A percentile compares a stretch with the other conserved stretches of the same genome.
phyloP scores from a whole-genome alignment of 2,329 filamentous ascomycete genomes.

The Fusarium aywerte region DNA sequence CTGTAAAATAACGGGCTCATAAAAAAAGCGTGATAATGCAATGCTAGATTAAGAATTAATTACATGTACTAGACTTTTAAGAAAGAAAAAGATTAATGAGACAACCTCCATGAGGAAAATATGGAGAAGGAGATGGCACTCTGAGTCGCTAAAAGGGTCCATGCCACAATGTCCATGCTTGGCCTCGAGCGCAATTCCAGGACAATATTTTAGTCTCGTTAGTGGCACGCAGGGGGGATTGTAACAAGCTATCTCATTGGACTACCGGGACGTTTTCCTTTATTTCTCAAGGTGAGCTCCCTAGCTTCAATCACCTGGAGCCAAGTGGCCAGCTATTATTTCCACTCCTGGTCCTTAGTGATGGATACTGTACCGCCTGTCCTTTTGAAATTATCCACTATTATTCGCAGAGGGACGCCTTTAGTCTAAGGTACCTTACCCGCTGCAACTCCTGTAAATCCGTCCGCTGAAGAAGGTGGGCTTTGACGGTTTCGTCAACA shows the following conservation, averaged over 20 bases:
- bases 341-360: constrained; percentile 9
- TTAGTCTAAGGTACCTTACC: constrained; percentile 5
- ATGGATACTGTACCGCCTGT: constrained; percentile 13
- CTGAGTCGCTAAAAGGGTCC: constrained; percentile 30
- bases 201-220: constrained; percentile 12
- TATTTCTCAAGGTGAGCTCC: constrained; percentile 13
- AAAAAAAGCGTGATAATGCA: neutral
- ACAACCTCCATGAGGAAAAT: constrained; percentile 13
- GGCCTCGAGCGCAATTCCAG: neutral
- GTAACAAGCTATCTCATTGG: constrained; percentile 19
- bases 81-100: neutral
- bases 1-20: neutral
- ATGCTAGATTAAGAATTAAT: neutral
- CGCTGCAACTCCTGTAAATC: constrained; percentile 39
- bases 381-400: constrained; percentile 30
- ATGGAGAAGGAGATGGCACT: constrained; percentile 25
- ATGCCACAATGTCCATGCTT: neutral
- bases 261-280: neutral
- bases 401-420: constrained; percentile 7
- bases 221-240: constrained; percentile 20
- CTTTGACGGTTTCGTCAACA: constrained; percentile 23
- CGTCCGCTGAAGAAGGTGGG: constrained; percentile 21
- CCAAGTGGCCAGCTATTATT: constrained; percentile 12
- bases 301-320: constrained; percentile 7
- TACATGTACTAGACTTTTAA: neutral